Evolutionary conservation across 208 protist species (phyloP), one percentile per base, ranked within the genome.

Genomic region (Wallacemonas rigidus): DNA sequence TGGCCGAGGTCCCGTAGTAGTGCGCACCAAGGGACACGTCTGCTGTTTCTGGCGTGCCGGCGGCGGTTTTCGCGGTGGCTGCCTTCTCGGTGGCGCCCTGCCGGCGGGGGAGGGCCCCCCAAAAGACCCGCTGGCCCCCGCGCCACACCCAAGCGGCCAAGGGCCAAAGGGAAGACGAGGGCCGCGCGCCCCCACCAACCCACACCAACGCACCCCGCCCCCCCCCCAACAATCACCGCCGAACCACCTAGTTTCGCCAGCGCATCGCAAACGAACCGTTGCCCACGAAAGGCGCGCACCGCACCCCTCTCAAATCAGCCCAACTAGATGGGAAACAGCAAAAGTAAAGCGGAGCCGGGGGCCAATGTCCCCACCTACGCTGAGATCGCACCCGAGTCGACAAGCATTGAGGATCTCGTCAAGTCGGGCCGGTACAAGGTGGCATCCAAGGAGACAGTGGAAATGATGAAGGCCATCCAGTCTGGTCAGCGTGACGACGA

Each of bases 401-500:
- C 90, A 4, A 84, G 91, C 67, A 89, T 95, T 14, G 76, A 83
- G 3, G 87, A 90, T n/a, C 69, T 95, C 9, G 79, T 95, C 17
- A 70, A 76, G 35, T 85, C 83, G 9, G 90, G 90, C 4, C 71
- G 90, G 5, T 95, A 95, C 69, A 92, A 91, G 51, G 87, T 92
- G 35, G 90, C 90, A 0, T 77, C 60, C 15, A 74, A 70, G 4
- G 82, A 92, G 74, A 95, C 90, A 0, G 58, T 95, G 9, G 79
- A 92, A 40, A 91, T 95, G 85, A 91, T 95, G 85, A 80, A 86
- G 56, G 83, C 85, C 47, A 91, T 95, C 45, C 85, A 92, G 62
- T 71, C 74, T 1, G 51, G 43, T 8, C 38, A 63, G n/a, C 81
- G 79, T 2, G 86, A 90, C 43, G 73, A 71, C 0, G 82, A 82